Percentiles rank a stretch among this genome's conserved stretches.
phyloP scores from a whole-genome alignment of 164 flowering plant genomes.

The Litsea cubeba region DNA sequence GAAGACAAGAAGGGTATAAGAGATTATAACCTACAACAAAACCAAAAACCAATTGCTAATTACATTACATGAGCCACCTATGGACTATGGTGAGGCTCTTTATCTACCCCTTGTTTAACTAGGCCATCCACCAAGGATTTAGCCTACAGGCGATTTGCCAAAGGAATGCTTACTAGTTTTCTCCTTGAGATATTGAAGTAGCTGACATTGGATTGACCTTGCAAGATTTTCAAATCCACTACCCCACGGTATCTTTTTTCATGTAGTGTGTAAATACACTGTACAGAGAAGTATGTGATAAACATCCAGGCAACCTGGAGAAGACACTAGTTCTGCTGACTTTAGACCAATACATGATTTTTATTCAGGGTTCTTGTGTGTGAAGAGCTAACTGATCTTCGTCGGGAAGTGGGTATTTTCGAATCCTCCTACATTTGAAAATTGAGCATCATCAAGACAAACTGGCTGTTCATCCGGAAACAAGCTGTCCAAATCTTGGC shows the following conservation, averaged over 20 bases:
- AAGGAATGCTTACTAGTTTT: no score
- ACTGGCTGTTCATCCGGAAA: conserved; percentile 22
- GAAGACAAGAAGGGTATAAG: no score
- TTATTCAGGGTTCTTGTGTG: not conserved
- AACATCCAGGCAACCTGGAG: not conserved
- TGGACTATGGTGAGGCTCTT: no score
- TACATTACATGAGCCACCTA: no score
- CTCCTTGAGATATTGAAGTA: not conserved
- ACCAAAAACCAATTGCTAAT: no score
- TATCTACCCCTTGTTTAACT: no score
- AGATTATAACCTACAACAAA: no score
- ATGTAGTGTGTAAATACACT: not conserved
- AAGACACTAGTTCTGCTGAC: not conserved
- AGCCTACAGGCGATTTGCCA: no score
- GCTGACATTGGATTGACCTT: not conserved
- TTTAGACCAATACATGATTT: conserved; percentile 3
- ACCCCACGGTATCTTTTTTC: not conserved
- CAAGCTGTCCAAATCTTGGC: conserved; percentile 14
- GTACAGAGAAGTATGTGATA: not conserved
- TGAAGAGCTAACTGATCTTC: conserved; percentile 29
- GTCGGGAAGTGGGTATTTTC: conserved; percentile 27
- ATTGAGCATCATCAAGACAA: conserved; percentile 26
- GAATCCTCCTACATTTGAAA: conserved; percentile 28
- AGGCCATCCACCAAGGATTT: no score
- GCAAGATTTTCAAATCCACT: not conserved